Conservation (phyloP, 306 rosid genomes). For the Quillaja saponaria region DNA sequence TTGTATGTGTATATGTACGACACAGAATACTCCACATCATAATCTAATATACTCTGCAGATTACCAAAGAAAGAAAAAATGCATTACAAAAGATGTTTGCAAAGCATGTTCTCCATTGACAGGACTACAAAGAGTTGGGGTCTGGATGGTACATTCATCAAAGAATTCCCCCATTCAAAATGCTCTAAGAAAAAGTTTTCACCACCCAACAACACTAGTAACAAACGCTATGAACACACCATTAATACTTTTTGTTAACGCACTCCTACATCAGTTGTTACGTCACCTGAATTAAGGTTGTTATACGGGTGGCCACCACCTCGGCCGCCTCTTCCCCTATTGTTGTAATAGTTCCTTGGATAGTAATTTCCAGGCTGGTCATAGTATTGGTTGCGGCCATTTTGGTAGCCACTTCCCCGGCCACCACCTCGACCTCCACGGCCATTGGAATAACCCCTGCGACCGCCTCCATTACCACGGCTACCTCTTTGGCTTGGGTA, state of each 20-base stretch:
- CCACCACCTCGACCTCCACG: slow-evolving; percentile 81
- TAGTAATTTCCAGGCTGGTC: slow-evolving; percentile 87
- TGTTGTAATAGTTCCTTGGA: slow-evolving; percentile 63
- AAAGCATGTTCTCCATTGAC: slow-evolving; percentile 14
- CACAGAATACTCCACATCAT: too few species aligned
- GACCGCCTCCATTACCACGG: slow-evolving; percentile 71
- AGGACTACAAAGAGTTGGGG: slow-evolving; percentile 30
- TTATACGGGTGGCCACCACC: slow-evolving; percentile 61
- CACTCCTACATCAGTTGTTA: slow-evolving; percentile 68
- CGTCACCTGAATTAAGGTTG: slow-evolving; percentile 53
- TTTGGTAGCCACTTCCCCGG: slow-evolving; percentile 66
- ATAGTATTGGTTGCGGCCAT: slow-evolving; percentile 73
- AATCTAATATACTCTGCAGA: too few species aligned
- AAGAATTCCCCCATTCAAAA: slow-evolving; percentile 45
- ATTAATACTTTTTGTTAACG: slow-evolving; percentile 45
- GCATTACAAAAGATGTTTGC: too few species aligned
- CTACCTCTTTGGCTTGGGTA: slow-evolving; percentile 88
- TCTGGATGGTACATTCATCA: slow-evolving; percentile 44
- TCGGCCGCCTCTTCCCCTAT: slow-evolving; percentile 75
- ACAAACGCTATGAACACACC: slow-evolving; percentile 42
- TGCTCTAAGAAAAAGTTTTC: slow-evolving; percentile 38
- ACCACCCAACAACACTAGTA: slow-evolving; percentile 44
- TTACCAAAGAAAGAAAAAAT: too few species aligned
- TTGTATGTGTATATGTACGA: too few species aligned
- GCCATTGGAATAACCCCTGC: slow-evolving; percentile 75